Percentiles rank a stretch among this genome's conserved stretches.
These are phyloP conservation scores for Sordariomycetes sp. DNA, from an alignment of 2,329 filamentous ascomycete species.

Conservation along the genomic window DNA sequence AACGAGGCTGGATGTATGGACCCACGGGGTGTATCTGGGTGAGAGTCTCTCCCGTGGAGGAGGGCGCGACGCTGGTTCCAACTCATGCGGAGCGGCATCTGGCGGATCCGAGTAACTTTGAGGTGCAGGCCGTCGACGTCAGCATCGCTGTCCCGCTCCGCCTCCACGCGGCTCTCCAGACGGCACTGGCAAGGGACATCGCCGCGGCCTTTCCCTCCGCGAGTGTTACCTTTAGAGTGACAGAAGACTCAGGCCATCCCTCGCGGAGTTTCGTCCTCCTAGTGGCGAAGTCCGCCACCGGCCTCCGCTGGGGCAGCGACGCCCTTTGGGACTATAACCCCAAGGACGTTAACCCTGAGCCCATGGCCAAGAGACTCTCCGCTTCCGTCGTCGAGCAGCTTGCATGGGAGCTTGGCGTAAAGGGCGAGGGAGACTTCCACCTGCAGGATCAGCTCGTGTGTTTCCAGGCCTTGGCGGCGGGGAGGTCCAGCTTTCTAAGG, in stretches of 20 bases:
- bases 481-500: constrained; percentile 31
- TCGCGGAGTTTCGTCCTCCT: constrained; percentile 41
- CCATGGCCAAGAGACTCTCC: constrained; percentile 24
- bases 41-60: constrained; percentile 17
- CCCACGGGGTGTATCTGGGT: constrained; percentile 30
- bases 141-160: constrained; percentile 33
- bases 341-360: constrained; percentile 12
- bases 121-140: constrained; percentile 32
- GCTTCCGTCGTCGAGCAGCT: constrained; percentile 30
- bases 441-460: constrained; percentile 49
- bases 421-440: constrained; percentile 38
- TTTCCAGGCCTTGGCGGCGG: constrained; percentile 44
- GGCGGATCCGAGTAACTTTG: constrained; percentile 11
- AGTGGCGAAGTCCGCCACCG: constrained; percentile 34
- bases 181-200: constrained; percentile 24
- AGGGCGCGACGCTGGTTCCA: constrained; percentile 19
- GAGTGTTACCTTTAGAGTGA: constrained; percentile 27
- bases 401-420: constrained; percentile 25
- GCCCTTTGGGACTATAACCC: constrained; percentile 26
- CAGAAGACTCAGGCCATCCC: constrained; percentile 37
- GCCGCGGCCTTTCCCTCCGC: constrained; percentile 25
- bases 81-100: neutral
- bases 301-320: constrained; percentile 36
- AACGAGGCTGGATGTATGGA: constrained; percentile 38
- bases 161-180: constrained; percentile 27